A percentile compares a stretch with the other conserved stretches of the same genome.
phyloP scores from a whole-genome alignment of 768 basidiomycete genomes.

The Trametes cubensis region DNA sequence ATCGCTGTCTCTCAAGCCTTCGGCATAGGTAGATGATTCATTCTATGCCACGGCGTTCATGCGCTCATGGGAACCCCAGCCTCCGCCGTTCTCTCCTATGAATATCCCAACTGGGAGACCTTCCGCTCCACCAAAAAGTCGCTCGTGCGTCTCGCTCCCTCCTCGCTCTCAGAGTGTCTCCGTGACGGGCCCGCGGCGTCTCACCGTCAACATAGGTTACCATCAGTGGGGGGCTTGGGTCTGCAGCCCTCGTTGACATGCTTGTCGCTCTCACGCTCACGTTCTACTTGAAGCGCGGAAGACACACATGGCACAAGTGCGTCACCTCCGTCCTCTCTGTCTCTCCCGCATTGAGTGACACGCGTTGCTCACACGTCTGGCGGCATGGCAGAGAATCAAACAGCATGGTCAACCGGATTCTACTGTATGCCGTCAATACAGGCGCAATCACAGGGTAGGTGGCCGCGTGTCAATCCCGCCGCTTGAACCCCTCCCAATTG shows the following conservation, averaged over 20 bases:
- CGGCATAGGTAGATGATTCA: conserved; percentile 9
- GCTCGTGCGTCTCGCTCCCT: neutral
- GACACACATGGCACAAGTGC: conserved; percentile 6
- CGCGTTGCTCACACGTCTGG: too few species aligned
- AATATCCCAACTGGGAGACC: conserved; percentile 3
- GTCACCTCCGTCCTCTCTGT: neutral
- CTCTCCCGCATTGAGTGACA: neutral
- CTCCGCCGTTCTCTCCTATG: conserved; percentile 14
- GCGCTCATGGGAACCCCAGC: neutral
- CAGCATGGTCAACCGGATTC: conserved; percentile 18
- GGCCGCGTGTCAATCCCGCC: too few species aligned
- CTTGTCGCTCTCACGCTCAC: conserved; percentile 20
- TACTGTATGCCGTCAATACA: conserved; percentile 22
- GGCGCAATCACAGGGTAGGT: conserved; percentile 20
- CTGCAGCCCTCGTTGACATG: conserved; percentile 22
- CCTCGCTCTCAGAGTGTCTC: too few species aligned
- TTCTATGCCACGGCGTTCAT: neutral
- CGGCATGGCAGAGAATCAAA: conserved; percentile 13
- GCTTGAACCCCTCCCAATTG: neutral
- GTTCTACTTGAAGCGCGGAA: conserved; percentile 14
- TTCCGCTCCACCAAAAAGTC: conserved; percentile 6
- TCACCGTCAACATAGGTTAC: neutral
- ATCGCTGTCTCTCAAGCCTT: neutral
- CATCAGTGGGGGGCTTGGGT: conserved; percentile 21
- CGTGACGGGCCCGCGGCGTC: neutral